Evolutionary conservation across 2,329 filamentous ascomycete species (phyloP).

Genomic region (Colletotrichum spaethianum): DNA sequence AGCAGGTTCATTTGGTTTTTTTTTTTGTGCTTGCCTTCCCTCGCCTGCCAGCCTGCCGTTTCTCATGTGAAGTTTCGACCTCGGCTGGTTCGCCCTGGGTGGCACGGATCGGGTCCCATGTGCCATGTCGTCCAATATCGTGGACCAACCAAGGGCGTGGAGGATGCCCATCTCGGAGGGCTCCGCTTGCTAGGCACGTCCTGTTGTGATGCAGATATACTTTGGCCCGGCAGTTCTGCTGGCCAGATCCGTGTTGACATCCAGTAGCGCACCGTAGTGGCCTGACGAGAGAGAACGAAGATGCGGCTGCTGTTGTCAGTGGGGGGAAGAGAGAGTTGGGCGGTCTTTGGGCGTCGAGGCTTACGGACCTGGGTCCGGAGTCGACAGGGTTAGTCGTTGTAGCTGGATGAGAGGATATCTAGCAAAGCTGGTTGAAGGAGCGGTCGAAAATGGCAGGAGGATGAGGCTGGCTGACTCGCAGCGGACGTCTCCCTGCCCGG

Average conservation of each 20-base stretch:
- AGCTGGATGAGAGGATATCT: neutral
- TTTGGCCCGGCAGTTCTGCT: neutral
- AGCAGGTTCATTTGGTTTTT: neutral
- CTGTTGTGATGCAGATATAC: neutral
- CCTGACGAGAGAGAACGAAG: neutral
- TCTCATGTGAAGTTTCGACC: constrained; percentile 28
- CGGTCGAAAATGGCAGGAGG: neutral
- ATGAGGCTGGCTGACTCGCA: constrained; percentile 31
- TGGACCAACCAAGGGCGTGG: constrained; percentile 13
- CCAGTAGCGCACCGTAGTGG: too few species aligned
- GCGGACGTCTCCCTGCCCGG: neutral
- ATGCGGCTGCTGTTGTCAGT: neutral
- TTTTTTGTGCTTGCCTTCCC: neutral
- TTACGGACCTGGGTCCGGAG: constrained; percentile 16
- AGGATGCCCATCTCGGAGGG: constrained; percentile 3
- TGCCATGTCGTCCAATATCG: constrained; percentile 24
- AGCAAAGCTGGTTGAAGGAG: neutral
- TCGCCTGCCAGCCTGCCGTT: constrained; percentile 1
- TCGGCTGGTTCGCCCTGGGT: constrained; percentile 18
- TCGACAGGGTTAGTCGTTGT: neutral
- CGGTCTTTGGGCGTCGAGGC: constrained; percentile 3
- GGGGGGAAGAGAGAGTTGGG: neutral
- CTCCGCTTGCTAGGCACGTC: neutral
- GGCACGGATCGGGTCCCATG: constrained; percentile 10
- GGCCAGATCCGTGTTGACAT: neutral